These are phyloP conservation scores for Pelagophyceae sp. DNA, from an alignment of 352 stramenopile species.

Conservation along the genomic window DNA sequence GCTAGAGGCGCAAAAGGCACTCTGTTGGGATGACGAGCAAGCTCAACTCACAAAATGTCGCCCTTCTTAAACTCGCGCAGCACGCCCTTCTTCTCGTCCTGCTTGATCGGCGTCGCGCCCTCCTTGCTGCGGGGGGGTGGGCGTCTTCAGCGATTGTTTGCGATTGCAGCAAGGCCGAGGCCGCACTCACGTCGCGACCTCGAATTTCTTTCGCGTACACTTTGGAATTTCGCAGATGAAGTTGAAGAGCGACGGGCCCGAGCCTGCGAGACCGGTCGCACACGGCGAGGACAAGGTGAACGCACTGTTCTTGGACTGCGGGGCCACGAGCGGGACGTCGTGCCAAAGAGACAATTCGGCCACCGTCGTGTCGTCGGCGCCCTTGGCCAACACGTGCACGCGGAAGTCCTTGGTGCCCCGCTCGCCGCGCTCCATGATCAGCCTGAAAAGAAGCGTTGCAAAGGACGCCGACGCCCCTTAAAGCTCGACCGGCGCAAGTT, in stretches of 20 bases:
- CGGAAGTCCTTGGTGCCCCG: conserved; percentile 14
- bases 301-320: background rate
- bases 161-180: too few species aligned
- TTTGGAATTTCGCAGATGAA: conserved; percentile 27
- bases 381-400: conserved; percentile 16
- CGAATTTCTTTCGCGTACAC: conserved; percentile 79
- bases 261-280: too few species aligned
- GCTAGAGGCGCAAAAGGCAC: too few species aligned
- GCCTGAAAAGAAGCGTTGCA: too few species aligned
- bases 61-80: conserved; percentile 60
- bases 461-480: too few species aligned
- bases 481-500: too few species aligned
- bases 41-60: too few species aligned
- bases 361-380: background rate
- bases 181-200: conserved; percentile 85
- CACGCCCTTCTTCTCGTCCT: conserved; percentile 80
- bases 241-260: background rate
- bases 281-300: background rate
- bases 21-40: too few species aligned
- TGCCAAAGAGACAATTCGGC: conserved; percentile 12
- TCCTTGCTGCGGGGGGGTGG: too few species aligned
- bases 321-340: conserved; percentile 8
- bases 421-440: conserved; percentile 18
- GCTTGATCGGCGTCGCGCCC: conserved; percentile 73
- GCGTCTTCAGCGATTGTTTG: too few species aligned